Evolutionary conservation across 352 stramenopile species (phyloP), one percentile per base, ranked within the genome.

Genomic region (Phytophthora sp.): DNA sequence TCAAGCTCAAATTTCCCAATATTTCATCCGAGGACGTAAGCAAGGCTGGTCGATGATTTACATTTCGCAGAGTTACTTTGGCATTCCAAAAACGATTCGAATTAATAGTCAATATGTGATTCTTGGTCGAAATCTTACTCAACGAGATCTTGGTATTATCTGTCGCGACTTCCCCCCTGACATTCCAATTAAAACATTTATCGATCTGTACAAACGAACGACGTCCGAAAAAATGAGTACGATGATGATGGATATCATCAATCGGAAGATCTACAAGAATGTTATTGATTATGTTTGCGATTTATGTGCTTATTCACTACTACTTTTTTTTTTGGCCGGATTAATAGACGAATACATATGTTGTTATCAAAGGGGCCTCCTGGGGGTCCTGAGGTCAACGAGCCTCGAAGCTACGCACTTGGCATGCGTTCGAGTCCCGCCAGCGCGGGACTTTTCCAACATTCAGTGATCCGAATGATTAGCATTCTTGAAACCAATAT

Each of bases 201-300:
- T 64, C 17, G 34, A n/a, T 38, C 15, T 69, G 1, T 71, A 66
- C 42, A 58, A 71, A 54, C 11, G 11, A 62, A 42, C 3, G 18
- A 66, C 41, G 3, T 23, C 0, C 1, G 54, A 71, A 21, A 53
- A 37, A 27, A 24, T 69, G 23, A 28, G 3, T 30, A 65, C 54
- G 2, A 57, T 71, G 48, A 62, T 61, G 42, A 66, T 65, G 31
- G 42, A 71, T 52, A 71, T 71, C 26, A 53, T 48, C 5, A 32
- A 71, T 30, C 9, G 62, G 1, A 65, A 57, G 35, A 62, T 66
- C 13, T 57, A 53, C 27, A 32, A 48, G 1, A 71, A 65, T 42
- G 26, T 66, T 2, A 71, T 49, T 3, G 49, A 71, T 9, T 62
- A 30, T 38, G 54, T 71, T 5, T 60, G 52, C 45, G 54, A 61